Base-by-base conservation (phyloP, 805 yeast genomes). In the Kuraishia ogatae region DNA sequence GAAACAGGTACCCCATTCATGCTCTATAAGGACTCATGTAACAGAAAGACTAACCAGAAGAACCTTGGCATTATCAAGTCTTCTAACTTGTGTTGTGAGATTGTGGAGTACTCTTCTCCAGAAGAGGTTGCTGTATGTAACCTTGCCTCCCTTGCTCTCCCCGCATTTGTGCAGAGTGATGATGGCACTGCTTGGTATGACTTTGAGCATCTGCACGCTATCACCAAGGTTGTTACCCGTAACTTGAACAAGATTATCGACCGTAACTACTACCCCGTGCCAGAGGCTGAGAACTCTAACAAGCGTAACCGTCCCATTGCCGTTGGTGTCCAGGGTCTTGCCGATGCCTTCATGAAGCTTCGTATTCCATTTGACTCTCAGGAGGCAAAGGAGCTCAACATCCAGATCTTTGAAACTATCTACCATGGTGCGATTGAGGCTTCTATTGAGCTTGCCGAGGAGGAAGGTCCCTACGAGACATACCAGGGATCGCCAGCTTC, bases 261-360 rank as follows among this genome's bases (percentile, higher is more conserved):
- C 73, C 81, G 85, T 59, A 89, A 91, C 66, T 77, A 74, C 66
- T 93, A 93, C 68, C 98, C 99, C 3, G 85, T 89, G 23, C 81
- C 78, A 54, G 87, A 82, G 60, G 93, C 98, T 4, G 78, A 77
- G 63, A 65, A 59, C 50, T 89, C 97, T 19, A 93, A 94, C 70
- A 72, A 81, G 77, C 83, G 83, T 65, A 87, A 93, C 70, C 79
- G 99, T 63, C 98, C 99, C 21, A 82, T 93, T 64, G 97, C 97
- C n/a, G 72, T 93, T 22, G 99, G 99, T 61, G 97, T 93, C n/a
- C 97, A 93, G 71, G 99, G 99, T 56, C 76, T 93, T 54, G 97
- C 98, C 28, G 98, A 93, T 70, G 77, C 85, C 1, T 93, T 90
- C 70, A 81, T 89, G 78, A 76, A 79, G 60, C 75, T 93, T 58